Conservation (phyloP, 2,329 filamentous ascomycete species). For the Clarireedia paspali region DNA sequence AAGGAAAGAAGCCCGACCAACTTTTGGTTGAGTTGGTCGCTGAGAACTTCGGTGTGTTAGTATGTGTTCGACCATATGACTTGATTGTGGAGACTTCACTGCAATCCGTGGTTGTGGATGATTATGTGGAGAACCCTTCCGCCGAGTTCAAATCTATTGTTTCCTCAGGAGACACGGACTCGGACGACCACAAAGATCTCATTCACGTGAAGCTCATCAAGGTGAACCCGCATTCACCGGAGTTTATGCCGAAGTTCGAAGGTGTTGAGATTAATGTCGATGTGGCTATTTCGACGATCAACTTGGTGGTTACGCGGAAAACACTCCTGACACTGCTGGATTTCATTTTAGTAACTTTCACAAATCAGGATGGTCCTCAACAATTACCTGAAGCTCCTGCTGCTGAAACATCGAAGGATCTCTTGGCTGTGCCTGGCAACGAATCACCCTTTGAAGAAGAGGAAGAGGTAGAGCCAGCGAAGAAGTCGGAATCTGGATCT, state of each 20-base stretch:
- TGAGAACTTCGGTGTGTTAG: conserved; percentile 78
- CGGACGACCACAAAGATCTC: conserved; percentile 71
- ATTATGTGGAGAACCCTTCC: conserved; percentile 84
- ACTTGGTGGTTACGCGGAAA: conserved; percentile 85
- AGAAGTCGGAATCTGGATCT: conserved; percentile 30
- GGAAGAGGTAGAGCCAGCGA: background rate
- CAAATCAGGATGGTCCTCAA: conserved; percentile 46
- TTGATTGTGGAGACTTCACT: conserved; percentile 90
- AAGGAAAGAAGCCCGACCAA: conserved; percentile 66
- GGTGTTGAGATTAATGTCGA: conserved; percentile 91
- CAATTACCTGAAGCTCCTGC: conserved; percentile 27
- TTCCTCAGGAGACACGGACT: conserved; percentile 69
- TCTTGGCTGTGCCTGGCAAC: background rate
- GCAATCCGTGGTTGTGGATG: conserved; percentile 80
- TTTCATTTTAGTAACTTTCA: conserved; percentile 89
- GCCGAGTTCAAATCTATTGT: conserved; percentile 95
- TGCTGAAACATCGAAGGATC: conserved; percentile 26
- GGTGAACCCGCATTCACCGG: conserved; percentile 84
- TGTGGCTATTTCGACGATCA: conserved; percentile 88
- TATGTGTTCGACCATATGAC: conserved; percentile 82
- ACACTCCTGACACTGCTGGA: conserved; percentile 88
- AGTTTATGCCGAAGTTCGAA: conserved; percentile 87
- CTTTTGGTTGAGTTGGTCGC: conserved; percentile 87
- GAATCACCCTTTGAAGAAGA: conserved; percentile 19
- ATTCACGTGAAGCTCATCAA: conserved; percentile 84